Conservation (phyloP, 1,284 basidiomycete species). For the Anthracocystis setariae region DNA sequence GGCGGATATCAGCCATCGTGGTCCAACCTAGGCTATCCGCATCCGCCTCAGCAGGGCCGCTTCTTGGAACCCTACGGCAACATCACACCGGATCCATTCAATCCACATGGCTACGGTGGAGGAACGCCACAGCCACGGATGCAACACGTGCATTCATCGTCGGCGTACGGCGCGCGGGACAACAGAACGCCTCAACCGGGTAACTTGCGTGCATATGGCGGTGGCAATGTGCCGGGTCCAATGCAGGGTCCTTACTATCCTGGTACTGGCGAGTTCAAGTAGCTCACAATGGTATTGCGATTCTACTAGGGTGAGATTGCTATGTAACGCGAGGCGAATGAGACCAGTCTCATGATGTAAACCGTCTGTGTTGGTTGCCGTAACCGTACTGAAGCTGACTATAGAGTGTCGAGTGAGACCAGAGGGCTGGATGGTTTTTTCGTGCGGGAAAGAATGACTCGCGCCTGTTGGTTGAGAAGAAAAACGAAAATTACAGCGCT, state of each 20-base stretch:
- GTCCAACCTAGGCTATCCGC: constrained; percentile 14
- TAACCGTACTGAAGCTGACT: too few species aligned
- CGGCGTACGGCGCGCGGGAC: constrained; percentile 8
- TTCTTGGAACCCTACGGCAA: constrained; percentile 23
- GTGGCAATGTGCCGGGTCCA: not conserved
- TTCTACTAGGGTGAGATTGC: too few species aligned
- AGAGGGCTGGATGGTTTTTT: not conserved
- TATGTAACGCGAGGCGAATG: too few species aligned
- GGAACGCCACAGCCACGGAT: constrained; percentile 8
- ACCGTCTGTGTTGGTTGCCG: too few species aligned
- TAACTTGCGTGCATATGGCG: constrained; percentile 9
- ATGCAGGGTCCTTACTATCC: constrained; percentile 28
- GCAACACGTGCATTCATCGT: not conserved
- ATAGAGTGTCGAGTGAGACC: not conserved
- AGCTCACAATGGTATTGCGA: not conserved
- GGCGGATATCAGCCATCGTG: constrained; percentile 13
- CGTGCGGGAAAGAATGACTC: constrained; percentile 5
- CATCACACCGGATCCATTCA: constrained; percentile 40
- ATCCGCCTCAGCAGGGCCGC: constrained; percentile 9
- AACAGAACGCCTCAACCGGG: constrained; percentile 31
- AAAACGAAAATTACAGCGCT: not conserved
- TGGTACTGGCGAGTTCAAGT: constrained; percentile 11
- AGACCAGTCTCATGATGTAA: too few species aligned
- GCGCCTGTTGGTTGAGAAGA: constrained; percentile 1
- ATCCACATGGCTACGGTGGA: constrained; percentile 31